phyloP scores from a whole-genome alignment of 2,329 filamentous ascomycete species.

The Fusarium sp. region DNA sequence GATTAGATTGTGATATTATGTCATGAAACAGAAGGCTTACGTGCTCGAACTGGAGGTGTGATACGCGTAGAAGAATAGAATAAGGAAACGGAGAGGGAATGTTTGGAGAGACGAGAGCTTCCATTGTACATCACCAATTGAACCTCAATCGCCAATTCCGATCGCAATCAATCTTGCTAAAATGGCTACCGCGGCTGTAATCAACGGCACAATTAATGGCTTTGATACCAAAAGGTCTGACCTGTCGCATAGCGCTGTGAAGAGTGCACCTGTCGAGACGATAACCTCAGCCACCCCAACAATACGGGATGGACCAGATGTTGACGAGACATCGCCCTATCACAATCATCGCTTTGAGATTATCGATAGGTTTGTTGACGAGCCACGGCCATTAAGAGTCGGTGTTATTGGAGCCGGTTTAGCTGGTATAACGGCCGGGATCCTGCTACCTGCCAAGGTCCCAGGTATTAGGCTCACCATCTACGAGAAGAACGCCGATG shows the following conservation, averaged over 20 bases:
- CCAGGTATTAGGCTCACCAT: slow-evolving; percentile 75
- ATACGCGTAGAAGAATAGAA: slow-evolving; percentile 22
- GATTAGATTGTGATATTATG: slow-evolving; percentile 27
- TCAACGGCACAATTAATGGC: slow-evolving; percentile 20
- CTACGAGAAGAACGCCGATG: slow-evolving; percentile 76
- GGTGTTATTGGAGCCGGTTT: slow-evolving; percentile 56
- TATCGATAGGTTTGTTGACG: slow-evolving; percentile 54
- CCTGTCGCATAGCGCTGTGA: slow-evolving; percentile 3
- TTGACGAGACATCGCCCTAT: slow-evolving; percentile 39
- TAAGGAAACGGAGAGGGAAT: not conserved
- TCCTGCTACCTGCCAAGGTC: slow-evolving; percentile 76
- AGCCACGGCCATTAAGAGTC: slow-evolving; percentile 53
- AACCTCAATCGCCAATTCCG: not conserved
- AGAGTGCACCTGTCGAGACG: slow-evolving; percentile 15
- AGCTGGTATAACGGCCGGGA: slow-evolving; percentile 66
- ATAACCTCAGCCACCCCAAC: slow-evolving; percentile 5
- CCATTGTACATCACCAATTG: not conserved
- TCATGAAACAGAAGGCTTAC: slow-evolving; percentile 34
- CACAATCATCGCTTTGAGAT: slow-evolving; percentile 40
- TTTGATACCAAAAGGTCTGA: slow-evolving; percentile 13
- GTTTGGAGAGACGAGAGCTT: not conserved
- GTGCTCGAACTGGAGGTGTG: slow-evolving; percentile 23
- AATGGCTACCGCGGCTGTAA: slow-evolving; percentile 27
- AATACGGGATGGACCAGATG: slow-evolving; percentile 28
- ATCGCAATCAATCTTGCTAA: not conserved